Conservation (phyloP, 2,329 filamentous ascomycete genomes). For the Penicillium sp. region DNA sequence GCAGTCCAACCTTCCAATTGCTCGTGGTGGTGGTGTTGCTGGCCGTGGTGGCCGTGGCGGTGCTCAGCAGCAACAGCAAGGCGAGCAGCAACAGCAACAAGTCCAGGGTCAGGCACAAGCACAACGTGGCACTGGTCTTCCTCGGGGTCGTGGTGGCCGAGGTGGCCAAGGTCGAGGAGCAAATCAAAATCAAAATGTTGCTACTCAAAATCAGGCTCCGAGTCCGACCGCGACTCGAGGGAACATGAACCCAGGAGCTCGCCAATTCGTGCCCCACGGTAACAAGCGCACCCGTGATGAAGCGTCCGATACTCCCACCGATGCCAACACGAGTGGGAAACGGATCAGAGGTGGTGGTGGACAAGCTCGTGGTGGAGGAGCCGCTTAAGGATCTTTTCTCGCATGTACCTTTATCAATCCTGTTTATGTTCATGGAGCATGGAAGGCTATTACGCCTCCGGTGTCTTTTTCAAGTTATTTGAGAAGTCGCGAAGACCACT, state of each 20-base stretch:
- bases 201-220: conserved; percentile 27
- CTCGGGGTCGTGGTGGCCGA: conserved; percentile 52
- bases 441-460: neutral
- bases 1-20: conserved; percentile 51
- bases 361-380: conserved; percentile 32
- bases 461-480: neutral
- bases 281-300: conserved; percentile 63
- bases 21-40: conserved; percentile 46
- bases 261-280: conserved; percentile 61
- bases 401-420: conserved; percentile 12
- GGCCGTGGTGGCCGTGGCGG: conserved; percentile 47
- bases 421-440: conserved; percentile 4
- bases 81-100: conserved; percentile 36
- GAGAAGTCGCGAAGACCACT: neutral
- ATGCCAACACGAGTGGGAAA: conserved; percentile 48
- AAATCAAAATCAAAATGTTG: conserved; percentile 41
- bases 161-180: conserved; percentile 41
- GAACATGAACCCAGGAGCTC: conserved; percentile 46
- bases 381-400: conserved; percentile 22
- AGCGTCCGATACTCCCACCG: conserved; percentile 42
- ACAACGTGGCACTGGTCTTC: conserved; percentile 43
- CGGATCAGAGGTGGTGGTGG: conserved; percentile 51
- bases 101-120: conserved; percentile 24
- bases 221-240: conserved; percentile 6
- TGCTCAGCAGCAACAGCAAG: conserved; percentile 29